Base-by-base conservation (phyloP, 1,284 basidiomycete genomes). In the Moniliophthora roreri region DNA sequence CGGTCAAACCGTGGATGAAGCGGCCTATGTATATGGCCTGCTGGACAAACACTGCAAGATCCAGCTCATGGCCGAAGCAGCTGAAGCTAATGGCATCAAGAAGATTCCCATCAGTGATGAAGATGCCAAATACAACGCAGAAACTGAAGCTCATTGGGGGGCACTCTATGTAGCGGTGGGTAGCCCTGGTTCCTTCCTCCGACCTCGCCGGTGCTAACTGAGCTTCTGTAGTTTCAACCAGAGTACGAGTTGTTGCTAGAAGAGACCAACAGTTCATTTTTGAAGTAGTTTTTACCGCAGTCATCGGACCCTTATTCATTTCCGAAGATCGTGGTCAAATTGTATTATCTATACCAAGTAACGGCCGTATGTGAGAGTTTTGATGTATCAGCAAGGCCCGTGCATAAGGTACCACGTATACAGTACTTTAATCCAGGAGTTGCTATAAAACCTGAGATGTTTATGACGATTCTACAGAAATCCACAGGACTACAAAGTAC, bases 61-160 rank as follows among this genome's bases (percentile, higher is more conserved):
- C n/a, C 74, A 76, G 63, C 70, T 81, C 6, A 64, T 78, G 18
- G 71, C 72, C 4, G 74, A 77, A 36, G 70, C 76, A 2, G 74
- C 75, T 11, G 66, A 67, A 0, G 63, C 66, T 0, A 68, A 63
- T 26, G 63, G 62, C 0, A 63, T 71, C 3, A 58, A 58, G 15
- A 61, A 61, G 26, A 67, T 67, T 0, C 52, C 66, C 26, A 68
- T 66, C 47, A 53, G 54, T 15, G 51, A 60, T 13, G 59, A 60
- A 34, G 63, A 66, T 38, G 63, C 64, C 0, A 61, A 58, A 23
- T 66, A 52, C 42, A 62, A 37, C 41, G 62, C 60, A 4, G 55
- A 50, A 26, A 50, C 63, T 37, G 49, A 59, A 10, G 58, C 60
- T 40, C 54, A 62, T 11, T 60, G 58, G 2, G 55, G 63, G 34